Evolutionary conservation across 805 yeast species (phyloP).

Genomic region (Komagataella ulmi): DNA sequence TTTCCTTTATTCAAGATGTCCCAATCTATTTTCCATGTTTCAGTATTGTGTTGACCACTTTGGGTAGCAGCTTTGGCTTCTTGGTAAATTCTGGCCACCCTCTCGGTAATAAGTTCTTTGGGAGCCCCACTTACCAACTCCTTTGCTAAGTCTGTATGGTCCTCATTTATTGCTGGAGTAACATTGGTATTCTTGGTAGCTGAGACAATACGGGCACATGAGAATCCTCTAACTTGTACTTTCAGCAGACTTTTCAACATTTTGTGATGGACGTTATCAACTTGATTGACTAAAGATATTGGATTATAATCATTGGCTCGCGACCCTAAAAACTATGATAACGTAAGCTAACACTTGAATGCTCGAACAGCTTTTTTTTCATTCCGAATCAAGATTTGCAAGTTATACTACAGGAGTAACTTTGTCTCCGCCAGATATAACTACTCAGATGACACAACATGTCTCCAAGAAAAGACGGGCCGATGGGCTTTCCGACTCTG

Average conservation of each 20-base stretch:
- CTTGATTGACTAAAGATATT: background rate
- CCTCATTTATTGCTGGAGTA: constrained; percentile 3
- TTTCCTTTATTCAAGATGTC: constrained; percentile 64
- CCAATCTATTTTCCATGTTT: constrained; percentile 72
- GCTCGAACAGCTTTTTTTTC: background rate
- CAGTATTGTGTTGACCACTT: constrained; percentile 42
- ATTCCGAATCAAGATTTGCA: background rate
- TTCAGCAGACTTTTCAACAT: background rate
- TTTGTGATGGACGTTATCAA: background rate
- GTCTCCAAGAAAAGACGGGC: background rate
- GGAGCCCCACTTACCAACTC: constrained; percentile 75
- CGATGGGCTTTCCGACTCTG: background rate
- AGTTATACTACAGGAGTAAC: background rate
- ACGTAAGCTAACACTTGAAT: background rate
- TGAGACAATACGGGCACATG: background rate
- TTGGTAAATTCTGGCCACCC: constrained; percentile 67
- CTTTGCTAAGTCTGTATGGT: constrained; percentile 23
- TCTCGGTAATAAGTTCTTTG: constrained; percentile 37
- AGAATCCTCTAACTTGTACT: background rate
- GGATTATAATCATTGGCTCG: background rate
- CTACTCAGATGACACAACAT: background rate
- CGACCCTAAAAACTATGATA: background rate
- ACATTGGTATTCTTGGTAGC: background rate
- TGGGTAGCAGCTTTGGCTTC: constrained; percentile 77
- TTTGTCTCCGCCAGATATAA: background rate